A percentile compares a stretch with the other conserved stretches of the same genome.
These are phyloP conservation scores for Pilaira anomala DNA, from an alignment of 192 early-diverging fungal species.

Conservation along the genomic window DNA sequence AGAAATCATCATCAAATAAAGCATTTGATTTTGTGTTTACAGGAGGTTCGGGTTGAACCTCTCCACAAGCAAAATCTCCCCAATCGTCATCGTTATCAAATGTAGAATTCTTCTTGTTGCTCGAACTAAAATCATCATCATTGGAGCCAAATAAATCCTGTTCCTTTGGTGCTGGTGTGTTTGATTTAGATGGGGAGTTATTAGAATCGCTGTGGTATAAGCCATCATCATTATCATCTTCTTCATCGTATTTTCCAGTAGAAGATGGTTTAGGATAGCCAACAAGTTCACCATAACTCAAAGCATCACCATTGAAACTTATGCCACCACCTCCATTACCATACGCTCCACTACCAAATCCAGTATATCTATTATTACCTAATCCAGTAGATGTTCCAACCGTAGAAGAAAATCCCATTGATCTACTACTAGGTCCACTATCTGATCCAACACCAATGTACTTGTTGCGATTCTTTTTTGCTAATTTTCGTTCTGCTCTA, in stretches of 20 bases:
- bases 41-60: constrained; percentile 15
- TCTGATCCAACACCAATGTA: constrained; percentile 75
- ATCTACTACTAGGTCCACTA: background rate
- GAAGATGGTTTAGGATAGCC: constrained; percentile 39
- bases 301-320: constrained; percentile 37
- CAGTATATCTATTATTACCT: constrained; percentile 37
- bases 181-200: constrained; percentile 20
- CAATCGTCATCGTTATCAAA: constrained; percentile 62
- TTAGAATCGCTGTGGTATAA: constrained; percentile 27
- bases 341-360: constrained; percentile 65
- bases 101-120: constrained; percentile 4
- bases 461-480: constrained; percentile 85
- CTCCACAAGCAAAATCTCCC: constrained; percentile 65
- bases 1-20: constrained; percentile 55
- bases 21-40: background rate
- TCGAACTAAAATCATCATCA: constrained; percentile 27
- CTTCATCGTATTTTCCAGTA: constrained; percentile 8
- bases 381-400: constrained; percentile 41
- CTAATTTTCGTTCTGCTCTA: constrained; percentile 82
- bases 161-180: constrained; percentile 37
- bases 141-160: constrained; percentile 70
- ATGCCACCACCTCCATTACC: constrained; percentile 27
- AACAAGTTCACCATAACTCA: constrained; percentile 24
- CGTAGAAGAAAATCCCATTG: constrained; percentile 42
- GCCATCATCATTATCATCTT: constrained; percentile 16